These are phyloP conservation scores for Tuber calosporum DNA, from an alignment of 495 filamentous ascomycete genomes.

Conservation along the genomic window DNA sequence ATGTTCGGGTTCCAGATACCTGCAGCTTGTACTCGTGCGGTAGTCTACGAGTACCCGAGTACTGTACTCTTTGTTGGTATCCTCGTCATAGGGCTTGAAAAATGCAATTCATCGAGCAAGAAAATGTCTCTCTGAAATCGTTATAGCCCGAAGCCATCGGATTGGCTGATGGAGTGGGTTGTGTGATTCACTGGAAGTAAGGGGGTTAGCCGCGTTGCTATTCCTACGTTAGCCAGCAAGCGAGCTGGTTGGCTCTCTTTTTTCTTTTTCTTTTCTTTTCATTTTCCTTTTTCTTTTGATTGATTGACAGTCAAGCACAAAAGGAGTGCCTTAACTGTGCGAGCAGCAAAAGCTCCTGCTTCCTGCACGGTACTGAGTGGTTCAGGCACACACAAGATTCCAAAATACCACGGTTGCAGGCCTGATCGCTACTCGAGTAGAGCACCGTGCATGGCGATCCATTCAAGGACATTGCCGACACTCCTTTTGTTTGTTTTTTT, in stretches of 20 bases:
- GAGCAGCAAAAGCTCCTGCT: not conserved
- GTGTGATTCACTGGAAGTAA: not conserved
- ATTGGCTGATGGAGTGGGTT: not conserved
- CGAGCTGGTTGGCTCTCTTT: not conserved
- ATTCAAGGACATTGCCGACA: not conserved
- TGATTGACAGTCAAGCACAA: not conserved
- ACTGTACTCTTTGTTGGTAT: no score
- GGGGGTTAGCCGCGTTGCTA: not conserved
- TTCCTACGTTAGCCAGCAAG: not conserved
- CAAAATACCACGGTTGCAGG: not conserved
- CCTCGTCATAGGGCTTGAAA: not conserved
- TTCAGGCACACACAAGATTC: not conserved
- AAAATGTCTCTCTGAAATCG: not conserved
- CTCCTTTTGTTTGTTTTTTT: not conserved
- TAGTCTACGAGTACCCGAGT: no score
- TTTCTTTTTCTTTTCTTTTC: not conserved
- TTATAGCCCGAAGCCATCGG: not conserved
- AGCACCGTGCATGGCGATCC: not conserved
- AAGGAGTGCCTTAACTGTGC: not conserved
- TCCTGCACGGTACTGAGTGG: not conserved
- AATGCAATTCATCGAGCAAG: not conserved
- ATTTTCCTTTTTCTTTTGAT: not conserved
- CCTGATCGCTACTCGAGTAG: slow-evolving; percentile 3
- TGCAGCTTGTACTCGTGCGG: no score
- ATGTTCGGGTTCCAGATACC: no score